phyloP scores from a whole-genome alignment of 2,329 filamentous ascomycete genomes.

The Emmonsia crescens region DNA sequence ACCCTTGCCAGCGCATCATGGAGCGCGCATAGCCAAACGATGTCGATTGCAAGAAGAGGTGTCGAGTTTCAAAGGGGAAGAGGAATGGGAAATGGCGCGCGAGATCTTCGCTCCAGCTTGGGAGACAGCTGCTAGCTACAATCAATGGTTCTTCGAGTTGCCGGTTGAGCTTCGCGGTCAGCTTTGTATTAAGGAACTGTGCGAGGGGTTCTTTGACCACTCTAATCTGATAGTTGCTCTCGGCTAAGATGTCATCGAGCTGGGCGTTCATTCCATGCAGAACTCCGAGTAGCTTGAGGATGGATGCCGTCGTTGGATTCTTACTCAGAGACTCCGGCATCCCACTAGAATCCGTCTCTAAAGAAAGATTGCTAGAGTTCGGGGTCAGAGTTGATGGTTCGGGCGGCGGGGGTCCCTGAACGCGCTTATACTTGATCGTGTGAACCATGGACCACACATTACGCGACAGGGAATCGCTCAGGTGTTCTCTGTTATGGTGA shows the following conservation, averaged over 20 bases:
- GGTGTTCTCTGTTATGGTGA: conserved; percentile 54
- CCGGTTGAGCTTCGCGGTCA: conserved; percentile 93
- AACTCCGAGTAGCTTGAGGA: conserved; percentile 77
- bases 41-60: conserved; percentile 93
- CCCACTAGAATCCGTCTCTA: conserved; percentile 46
- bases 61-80: conserved; percentile 94
- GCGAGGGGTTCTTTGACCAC: conserved; percentile 73
- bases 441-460: conserved; percentile 87
- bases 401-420: conserved; percentile 67
- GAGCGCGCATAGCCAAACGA: conserved; percentile 96
- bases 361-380: conserved; percentile 36
- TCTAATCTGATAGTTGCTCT: conserved; percentile 59
- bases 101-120: conserved; percentile 90
- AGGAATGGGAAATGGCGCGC: conserved; percentile 90
- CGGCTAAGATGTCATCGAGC: conserved; percentile 76
- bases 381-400: conserved; percentile 55
- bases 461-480: conserved; percentile 57
- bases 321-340: conserved; percentile 73
- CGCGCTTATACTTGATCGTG: conserved; percentile 81
- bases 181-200: conserved; percentile 96
- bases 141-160: conserved; percentile 95
- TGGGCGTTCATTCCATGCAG: conserved; percentile 89
- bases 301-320: conserved; percentile 73
- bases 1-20: conserved; percentile 95
- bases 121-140: conserved; percentile 91